Conservation (phyloP, 2,329 filamentous ascomycete species). For the Aspergillus versicolor region DNA sequence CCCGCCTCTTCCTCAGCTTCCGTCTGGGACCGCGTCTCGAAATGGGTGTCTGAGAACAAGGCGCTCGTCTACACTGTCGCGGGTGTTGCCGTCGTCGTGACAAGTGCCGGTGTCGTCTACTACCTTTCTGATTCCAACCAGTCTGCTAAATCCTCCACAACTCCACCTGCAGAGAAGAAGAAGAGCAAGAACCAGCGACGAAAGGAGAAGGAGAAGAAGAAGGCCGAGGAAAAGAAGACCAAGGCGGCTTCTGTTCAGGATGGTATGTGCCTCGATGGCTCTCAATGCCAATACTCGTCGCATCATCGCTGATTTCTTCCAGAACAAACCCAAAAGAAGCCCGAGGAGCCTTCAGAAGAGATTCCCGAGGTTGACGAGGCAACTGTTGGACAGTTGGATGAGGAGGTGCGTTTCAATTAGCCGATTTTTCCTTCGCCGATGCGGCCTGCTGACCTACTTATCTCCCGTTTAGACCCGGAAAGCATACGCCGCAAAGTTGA, state of each 20-base stretch:
- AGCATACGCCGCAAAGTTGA: conserved; percentile 85
- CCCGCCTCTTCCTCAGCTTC: conserved; percentile 59
- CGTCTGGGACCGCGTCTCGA: conserved; percentile 84
- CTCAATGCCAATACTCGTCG: conserved; percentile 26
- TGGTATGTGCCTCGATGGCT: conserved; percentile 30
- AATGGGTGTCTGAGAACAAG: conserved; percentile 95
- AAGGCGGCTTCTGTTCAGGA: conserved; percentile 47
- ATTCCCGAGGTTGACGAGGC: conserved; percentile 63
- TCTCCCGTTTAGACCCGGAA: conserved; percentile 65
- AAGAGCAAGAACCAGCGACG: conserved; percentile 89
- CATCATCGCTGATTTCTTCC: neutral
- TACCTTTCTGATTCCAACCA: conserved; percentile 66
- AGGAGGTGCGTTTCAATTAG: conserved; percentile 40
- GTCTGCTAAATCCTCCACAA: conserved; percentile 34
- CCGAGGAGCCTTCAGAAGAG: conserved; percentile 60
- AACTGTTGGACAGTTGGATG: conserved; percentile 47
- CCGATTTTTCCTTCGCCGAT: neutral
- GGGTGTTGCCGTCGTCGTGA: conserved; percentile 87
- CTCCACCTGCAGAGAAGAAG: conserved; percentile 52
- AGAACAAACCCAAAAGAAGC: conserved; percentile 45
- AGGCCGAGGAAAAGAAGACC: conserved; percentile 53
- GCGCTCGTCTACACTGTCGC: conserved; percentile 94
- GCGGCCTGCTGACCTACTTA: conserved; percentile 3
- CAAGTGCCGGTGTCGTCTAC: conserved; percentile 88
- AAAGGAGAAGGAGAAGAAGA: conserved; percentile 62